These are phyloP conservation scores for Fusarium anguioides DNA, from an alignment of 2,329 filamentous ascomycete genomes.

Conservation along the genomic window DNA sequence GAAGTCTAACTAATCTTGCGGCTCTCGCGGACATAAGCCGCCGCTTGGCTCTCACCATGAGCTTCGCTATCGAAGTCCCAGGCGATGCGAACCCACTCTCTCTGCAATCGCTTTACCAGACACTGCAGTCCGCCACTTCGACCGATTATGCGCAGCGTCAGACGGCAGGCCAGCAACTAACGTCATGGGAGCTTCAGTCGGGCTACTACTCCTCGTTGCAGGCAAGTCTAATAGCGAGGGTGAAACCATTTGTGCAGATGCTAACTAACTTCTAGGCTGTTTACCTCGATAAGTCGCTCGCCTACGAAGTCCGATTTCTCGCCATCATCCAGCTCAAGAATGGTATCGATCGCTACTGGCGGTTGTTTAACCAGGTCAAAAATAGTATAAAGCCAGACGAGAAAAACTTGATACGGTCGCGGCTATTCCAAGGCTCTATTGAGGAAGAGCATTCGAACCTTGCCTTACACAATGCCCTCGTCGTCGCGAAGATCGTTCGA, in stretches of 20 bases:
- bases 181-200: slow-evolving; percentile 74
- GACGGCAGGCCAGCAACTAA: slow-evolving; percentile 75
- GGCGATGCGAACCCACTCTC: slow-evolving; percentile 82
- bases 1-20: slow-evolving; percentile 9
- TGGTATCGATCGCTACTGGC: slow-evolving; percentile 95
- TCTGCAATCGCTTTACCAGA: slow-evolving; percentile 71
- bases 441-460: slow-evolving; percentile 80
- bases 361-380: slow-evolving; percentile 64
- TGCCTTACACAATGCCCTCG: slow-evolving; percentile 87
- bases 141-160: slow-evolving; percentile 72
- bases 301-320: slow-evolving; percentile 83
- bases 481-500: slow-evolving; percentile 86
- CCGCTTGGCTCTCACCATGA: slow-evolving; percentile 62
- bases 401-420: slow-evolving; percentile 79
- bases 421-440: slow-evolving; percentile 80
- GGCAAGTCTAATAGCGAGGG: slow-evolving; percentile 54
- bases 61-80: slow-evolving; percentile 79
- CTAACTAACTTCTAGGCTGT: slow-evolving; percentile 66
- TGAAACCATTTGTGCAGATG: neutral
- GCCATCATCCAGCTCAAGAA: slow-evolving; percentile 96
- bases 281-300: slow-evolving; percentile 82
- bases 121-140: slow-evolving; percentile 72
- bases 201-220: slow-evolving; percentile 77
- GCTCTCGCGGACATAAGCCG: slow-evolving; percentile 35
- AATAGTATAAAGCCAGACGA: slow-evolving; percentile 80